Conservation (phyloP, 805 yeast species). For the Saccharomycopsis sp. region DNA sequence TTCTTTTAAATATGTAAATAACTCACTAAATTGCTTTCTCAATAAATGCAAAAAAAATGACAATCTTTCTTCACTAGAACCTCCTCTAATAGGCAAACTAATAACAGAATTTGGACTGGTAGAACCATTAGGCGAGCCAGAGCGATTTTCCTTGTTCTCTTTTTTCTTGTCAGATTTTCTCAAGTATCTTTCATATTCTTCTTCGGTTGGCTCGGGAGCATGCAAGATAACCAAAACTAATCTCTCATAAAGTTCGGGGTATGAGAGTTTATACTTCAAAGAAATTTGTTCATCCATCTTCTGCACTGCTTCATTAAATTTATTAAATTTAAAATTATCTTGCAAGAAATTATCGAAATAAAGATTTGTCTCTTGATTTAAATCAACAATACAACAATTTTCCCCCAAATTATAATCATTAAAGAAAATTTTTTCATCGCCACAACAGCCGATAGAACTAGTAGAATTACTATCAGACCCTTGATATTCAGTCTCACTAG, state of each 20-base stretch:
- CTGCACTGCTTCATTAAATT: slow-evolving; percentile 26
- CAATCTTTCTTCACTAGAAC: slow-evolving; percentile 58
- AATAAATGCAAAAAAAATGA: slow-evolving; percentile 60
- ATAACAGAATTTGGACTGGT: slow-evolving; percentile 25
- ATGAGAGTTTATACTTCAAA: slow-evolving; percentile 39
- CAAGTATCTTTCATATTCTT: slow-evolving; percentile 24
- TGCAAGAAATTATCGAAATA: slow-evolving; percentile 23
- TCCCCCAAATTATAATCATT: slow-evolving; percentile 12
- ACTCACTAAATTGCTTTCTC: slow-evolving; percentile 62
- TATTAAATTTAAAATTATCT: slow-evolving; percentile 10
- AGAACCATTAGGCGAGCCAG: slow-evolving; percentile 11
- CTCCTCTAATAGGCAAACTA: slow-evolving; percentile 48
- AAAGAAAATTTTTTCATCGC: slow-evolving; percentile 8
- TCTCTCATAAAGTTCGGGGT: slow-evolving; percentile 65
- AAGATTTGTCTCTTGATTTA: slow-evolving; percentile 12
- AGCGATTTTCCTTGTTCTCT: slow-evolving; percentile 28
- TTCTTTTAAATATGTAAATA: slow-evolving; percentile 68
- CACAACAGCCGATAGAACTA: not conserved
- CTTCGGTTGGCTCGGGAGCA: slow-evolving; percentile 46
- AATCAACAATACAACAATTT: slow-evolving; percentile 17
- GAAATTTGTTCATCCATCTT: slow-evolving; percentile 21
- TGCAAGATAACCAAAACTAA: slow-evolving; percentile 69
- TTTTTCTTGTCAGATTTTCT: slow-evolving; percentile 28
- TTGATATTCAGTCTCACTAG: not conserved
- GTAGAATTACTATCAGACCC: slow-evolving; percentile 5